phyloP scores from a whole-genome alignment of 2,329 filamentous ascomycete species.

The Colletotrichum sp. region DNA sequence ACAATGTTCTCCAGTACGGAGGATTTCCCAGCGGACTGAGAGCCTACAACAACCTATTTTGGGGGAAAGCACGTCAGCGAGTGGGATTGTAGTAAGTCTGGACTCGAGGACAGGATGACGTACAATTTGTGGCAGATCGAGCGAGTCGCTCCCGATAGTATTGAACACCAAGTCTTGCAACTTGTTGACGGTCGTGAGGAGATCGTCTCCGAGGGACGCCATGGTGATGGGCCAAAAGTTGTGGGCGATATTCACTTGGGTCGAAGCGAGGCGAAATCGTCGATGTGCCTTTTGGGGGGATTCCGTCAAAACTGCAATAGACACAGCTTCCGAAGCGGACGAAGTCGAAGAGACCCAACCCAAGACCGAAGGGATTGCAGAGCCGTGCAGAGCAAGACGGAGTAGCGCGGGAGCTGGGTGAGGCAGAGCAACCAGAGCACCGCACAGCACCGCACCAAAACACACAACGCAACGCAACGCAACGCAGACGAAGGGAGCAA shows the following conservation, averaged over 20 bases:
- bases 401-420: not conserved
- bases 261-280: not conserved
- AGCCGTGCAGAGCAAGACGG: not conserved
- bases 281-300: not conserved
- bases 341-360: not conserved
- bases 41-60: conserved; percentile 90
- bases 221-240: conserved; percentile 53
- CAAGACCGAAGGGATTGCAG: not conserved
- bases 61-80: not conserved
- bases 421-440: not conserved
- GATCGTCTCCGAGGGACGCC: conserved; percentile 94
- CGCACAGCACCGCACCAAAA: not conserved
- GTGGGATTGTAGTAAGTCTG: not conserved
- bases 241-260: not conserved
- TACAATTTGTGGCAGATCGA: conserved; percentile 98
- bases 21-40: conserved; percentile 97
- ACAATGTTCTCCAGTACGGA: conserved; percentile 99
- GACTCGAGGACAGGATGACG: conserved; percentile 34
- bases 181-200: conserved; percentile 96
- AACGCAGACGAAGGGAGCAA: not conserved
- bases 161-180: conserved; percentile 99
- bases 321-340: not conserved
- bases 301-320: not conserved
- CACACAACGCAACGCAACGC: not conserved
- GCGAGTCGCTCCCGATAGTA: conserved; percentile 97